A percentile compares a stretch with the other conserved stretches of the same genome.
phyloP scores from a whole-genome alignment of 208 protist species.

The Trypanosoma platydactyli region DNA sequence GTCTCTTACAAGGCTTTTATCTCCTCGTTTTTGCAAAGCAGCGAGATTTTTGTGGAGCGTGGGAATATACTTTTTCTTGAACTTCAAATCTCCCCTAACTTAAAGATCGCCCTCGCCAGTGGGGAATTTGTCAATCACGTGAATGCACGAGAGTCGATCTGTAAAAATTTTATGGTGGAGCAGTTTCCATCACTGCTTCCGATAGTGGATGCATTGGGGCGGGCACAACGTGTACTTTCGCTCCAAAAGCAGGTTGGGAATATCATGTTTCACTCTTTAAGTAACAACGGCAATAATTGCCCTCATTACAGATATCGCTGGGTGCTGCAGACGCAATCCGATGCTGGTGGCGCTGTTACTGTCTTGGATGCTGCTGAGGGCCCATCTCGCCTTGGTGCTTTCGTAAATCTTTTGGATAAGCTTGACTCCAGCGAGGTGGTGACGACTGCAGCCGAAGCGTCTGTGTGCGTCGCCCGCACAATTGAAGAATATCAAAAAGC shows the following conservation, averaged over 20 bases:
- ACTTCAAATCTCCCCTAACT: conserved; percentile 19
- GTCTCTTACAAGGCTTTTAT: conserved; percentile 12
- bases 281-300: background rate
- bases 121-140: background rate
- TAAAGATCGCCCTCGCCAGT: conserved; percentile 11
- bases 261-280: conserved; percentile 10
- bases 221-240: conserved; percentile 8
- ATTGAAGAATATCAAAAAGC: conserved; percentile 25
- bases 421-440: background rate
- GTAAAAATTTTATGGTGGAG: conserved; percentile 10
- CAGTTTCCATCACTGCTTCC: conserved; percentile 28
- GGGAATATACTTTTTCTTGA: conserved; percentile 2
- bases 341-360: background rate
- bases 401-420: conserved; percentile 13
- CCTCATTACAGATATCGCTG: conserved; percentile 13
- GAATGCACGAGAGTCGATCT: conserved; percentile 6
- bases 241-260: background rate
- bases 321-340: conserved; percentile 8
- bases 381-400: conserved; percentile 5
- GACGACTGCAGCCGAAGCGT: background rate
- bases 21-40: conserved; percentile 18
- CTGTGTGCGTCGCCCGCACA: background rate
- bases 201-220: conserved; percentile 1
- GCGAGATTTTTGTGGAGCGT: conserved; percentile 7
- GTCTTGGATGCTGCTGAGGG: conserved; percentile 15